Evolutionary conservation across 441 rosid species (phyloP), one percentile per base, ranked within the genome.

Genomic region (Eutrema salsugineum): DNA sequence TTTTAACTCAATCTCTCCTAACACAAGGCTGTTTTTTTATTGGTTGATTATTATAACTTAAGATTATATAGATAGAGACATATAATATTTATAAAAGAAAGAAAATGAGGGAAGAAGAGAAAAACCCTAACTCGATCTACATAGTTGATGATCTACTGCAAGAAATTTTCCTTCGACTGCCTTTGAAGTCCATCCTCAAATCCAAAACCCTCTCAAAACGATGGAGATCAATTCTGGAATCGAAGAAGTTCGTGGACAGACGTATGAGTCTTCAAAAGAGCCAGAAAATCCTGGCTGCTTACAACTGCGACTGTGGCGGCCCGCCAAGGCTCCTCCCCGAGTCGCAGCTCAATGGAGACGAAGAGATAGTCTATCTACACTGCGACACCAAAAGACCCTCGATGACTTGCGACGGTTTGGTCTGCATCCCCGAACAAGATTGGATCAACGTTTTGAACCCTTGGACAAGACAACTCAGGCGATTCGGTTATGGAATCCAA

Each of bases 211-310:
- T 65, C 70, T 65, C 59, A 11, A 65, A 33, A 65, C 38, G 8
- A 38, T 50, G 70, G 70, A 66, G 59, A 50, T 50, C 49, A 27
- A 11, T 50, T n/a, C 49, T 50, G 1, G 49, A 66, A 66, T 50
- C 70, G 0, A 38, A 66, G 2, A 40, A 50, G 24, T 50, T 66
- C 48, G 48, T 50, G 3, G 24, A 27, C 11, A 50, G 35, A 50
- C 70, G 70, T 27, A 54, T 50, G 49, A n/a, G 38, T 66, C 11
- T 66, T 38, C 39, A 65, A 65, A 65, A 50, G 59, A 50, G 38
- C 59, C 38, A 48, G 0, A 65, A 36, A 27, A 6, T 49, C 48
- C 3, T 65, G 1, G 59, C 59, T 36, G 48, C 48, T 49, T 36
- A 65, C 70, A 50, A 49, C 59, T 49, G 59, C 59, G 22, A 24